A percentile compares a stretch with the other conserved stretches of the same genome.
These are phyloP conservation scores for Ogataea saltuana DNA, from an alignment of 805 yeast genomes.

Conservation along the genomic window DNA sequence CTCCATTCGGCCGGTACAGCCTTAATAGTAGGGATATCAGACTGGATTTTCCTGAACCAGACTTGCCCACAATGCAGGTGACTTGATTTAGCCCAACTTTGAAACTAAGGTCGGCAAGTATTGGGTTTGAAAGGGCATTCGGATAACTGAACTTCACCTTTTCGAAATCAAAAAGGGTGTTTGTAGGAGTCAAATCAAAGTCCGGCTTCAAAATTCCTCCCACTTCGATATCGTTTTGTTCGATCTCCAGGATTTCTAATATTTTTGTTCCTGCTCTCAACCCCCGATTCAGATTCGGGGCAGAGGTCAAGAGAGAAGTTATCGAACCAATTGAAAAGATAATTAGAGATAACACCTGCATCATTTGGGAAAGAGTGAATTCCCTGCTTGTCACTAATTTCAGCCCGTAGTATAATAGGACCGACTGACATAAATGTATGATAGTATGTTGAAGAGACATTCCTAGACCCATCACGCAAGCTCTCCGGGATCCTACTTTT, in stretches of 20 bases:
- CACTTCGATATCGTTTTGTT: slow-evolving; percentile 39
- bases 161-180: slow-evolving; percentile 40
- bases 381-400: slow-evolving; percentile 58
- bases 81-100: slow-evolving; percentile 46
- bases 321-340: slow-evolving; percentile 73
- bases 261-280: slow-evolving; percentile 67
- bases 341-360: slow-evolving; percentile 71
- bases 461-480: slow-evolving; percentile 66
- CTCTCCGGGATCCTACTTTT: slow-evolving; percentile 49
- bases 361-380: slow-evolving; percentile 56
- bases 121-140: slow-evolving; percentile 16
- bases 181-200: slow-evolving; percentile 1
- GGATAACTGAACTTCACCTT: slow-evolving; percentile 55
- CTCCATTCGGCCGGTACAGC: slow-evolving; percentile 43
- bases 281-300: slow-evolving; percentile 84
- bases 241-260: slow-evolving; percentile 40
- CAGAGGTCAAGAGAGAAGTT: slow-evolving; percentile 54
- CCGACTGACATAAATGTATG: slow-evolving; percentile 62
- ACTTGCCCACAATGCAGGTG: slow-evolving; percentile 75
- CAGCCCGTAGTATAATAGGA: slow-evolving; percentile 80
- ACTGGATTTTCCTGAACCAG: slow-evolving; percentile 94
- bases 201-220: slow-evolving; percentile 39
- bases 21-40: slow-evolving; percentile 56
- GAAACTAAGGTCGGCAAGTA: slow-evolving; percentile 47
- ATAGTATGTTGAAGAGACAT: slow-evolving; percentile 57